Evolutionary conservation across 2,329 filamentous ascomycete species (phyloP).

Genomic region (Neopestalotiopsis sp.): DNA sequence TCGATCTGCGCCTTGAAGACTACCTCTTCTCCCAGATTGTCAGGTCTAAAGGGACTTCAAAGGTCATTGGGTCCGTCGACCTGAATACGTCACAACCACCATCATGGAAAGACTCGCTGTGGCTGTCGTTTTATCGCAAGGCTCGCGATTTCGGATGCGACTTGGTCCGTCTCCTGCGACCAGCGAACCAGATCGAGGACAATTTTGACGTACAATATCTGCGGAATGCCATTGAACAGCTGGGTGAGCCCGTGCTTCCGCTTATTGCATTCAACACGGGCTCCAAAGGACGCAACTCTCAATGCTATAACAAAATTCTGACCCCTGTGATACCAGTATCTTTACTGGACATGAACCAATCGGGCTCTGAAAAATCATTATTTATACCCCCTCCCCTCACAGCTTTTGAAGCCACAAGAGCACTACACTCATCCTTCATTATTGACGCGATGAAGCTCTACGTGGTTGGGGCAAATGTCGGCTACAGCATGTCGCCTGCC

Average conservation of each 20-base stretch:
- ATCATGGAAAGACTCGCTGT: slow-evolving; percentile 62
- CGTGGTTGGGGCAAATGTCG: slow-evolving; percentile 75
- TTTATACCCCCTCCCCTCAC: slow-evolving; percentile 55
- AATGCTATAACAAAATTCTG: slow-evolving; percentile 69
- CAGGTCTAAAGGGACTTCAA: slow-evolving; percentile 58
- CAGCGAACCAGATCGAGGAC: slow-evolving; percentile 62
- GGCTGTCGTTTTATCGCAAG: slow-evolving; percentile 62
- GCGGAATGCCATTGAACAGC: slow-evolving; percentile 51
- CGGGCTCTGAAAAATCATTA: slow-evolving; percentile 27
- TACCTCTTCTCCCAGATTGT: slow-evolving; percentile 56
- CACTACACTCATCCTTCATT: slow-evolving; percentile 70
- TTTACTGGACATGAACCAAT: slow-evolving; percentile 26
- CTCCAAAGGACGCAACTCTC: slow-evolving; percentile 65
- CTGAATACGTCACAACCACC: slow-evolving; percentile 44
- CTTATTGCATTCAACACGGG: slow-evolving; percentile 72
- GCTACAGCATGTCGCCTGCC: slow-evolving; percentile 75
- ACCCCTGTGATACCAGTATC: slow-evolving; percentile 63
- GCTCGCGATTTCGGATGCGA: slow-evolving; percentile 65
- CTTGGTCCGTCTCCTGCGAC: slow-evolving; percentile 65
- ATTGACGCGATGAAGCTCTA: slow-evolving; percentile 75
- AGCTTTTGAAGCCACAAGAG: slow-evolving; percentile 65
- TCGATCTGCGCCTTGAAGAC: slow-evolving; percentile 65
- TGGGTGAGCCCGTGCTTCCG: slow-evolving; percentile 52
- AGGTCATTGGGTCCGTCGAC: slow-evolving; percentile 65
- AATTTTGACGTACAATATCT: slow-evolving; percentile 66